Evolutionary conservation across 139 green algal species (phyloP).

Genomic region (Parachlorella kessleri): DNA sequence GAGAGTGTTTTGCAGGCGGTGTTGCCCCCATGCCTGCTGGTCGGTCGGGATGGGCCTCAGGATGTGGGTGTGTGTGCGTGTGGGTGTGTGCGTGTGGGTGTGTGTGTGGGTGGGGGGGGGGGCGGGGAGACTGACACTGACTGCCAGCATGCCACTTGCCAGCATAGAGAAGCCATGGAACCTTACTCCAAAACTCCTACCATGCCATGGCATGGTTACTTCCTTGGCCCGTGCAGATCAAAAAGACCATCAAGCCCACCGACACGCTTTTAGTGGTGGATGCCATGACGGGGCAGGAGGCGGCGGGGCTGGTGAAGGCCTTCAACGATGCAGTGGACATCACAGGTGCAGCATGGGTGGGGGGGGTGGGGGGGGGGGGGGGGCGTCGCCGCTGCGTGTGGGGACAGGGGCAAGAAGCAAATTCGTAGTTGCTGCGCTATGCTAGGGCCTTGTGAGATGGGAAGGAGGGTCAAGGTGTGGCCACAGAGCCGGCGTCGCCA

Average conservation of each 20-base stretch:
- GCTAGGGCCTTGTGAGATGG: too few relatives aligned
- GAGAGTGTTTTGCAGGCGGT: too few relatives aligned
- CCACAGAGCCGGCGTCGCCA: slow-evolving; percentile 29
- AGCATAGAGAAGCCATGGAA: too few relatives aligned
- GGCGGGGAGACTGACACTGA: too few relatives aligned
- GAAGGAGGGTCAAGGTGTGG: too few relatives aligned
- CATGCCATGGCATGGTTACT: too few relatives aligned
- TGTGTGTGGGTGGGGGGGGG: neutral
- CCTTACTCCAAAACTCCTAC: too few relatives aligned
- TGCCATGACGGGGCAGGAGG: slow-evolving; percentile 98
- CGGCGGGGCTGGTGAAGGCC: slow-evolving; percentile 83
- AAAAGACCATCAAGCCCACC: slow-evolving; percentile 75
- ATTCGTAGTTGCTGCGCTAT: too few relatives aligned
- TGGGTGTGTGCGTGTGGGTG: neutral
- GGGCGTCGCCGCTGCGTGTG: neutral
- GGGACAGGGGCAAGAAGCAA: neutral
- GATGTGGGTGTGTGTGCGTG: too few relatives aligned
- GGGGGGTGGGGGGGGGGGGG: neutral
- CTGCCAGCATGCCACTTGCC: neutral
- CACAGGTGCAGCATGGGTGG: slow-evolving; percentile 30
- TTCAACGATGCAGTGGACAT: slow-evolving; percentile 90
- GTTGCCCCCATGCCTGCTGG: too few relatives aligned
- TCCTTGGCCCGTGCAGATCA: slow-evolving; percentile 49
- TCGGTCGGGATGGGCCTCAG: too few relatives aligned
- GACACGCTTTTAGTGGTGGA: slow-evolving; percentile 98